Conservation (phyloP, 345 rosid species). For the Brassica rapa region DNA sequence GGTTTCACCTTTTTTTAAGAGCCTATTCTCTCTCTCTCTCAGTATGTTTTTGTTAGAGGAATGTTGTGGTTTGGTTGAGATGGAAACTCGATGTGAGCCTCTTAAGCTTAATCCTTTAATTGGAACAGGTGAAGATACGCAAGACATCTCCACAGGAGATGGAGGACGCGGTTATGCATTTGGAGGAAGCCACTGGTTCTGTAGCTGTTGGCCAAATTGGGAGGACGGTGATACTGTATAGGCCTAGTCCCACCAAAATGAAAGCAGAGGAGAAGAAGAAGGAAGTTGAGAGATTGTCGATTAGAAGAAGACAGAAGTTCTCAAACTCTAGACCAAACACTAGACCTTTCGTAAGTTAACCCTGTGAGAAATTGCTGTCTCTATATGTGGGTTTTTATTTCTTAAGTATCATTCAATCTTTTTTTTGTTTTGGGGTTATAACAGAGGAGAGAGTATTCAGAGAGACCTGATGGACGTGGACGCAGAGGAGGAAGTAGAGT, state of each 20-base stretch:
- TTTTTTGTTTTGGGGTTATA: not conserved
- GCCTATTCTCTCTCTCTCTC: not conserved
- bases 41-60: not conserved
- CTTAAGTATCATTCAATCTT: not conserved
- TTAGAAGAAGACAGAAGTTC: conserved; percentile 38
- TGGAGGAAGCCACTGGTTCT: conserved; percentile 77
- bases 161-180: conserved; percentile 63
- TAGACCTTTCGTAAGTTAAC: conserved; percentile 32
- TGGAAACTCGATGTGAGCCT: not conserved
- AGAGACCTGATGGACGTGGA: conserved; percentile 47
- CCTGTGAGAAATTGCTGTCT: not conserved
- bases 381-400: not conserved
- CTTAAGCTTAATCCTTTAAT: not conserved
- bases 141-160: conserved; percentile 83
- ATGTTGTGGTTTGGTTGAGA: conserved; percentile 15
- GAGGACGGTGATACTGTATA: conserved; percentile 74
- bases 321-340: conserved; percentile 24
- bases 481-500: conserved; percentile 50
- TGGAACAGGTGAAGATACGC: conserved; percentile 68
- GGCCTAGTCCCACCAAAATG: conserved; percentile 80
- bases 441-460: conserved; percentile 49
- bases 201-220: conserved; percentile 81
- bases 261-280: conserved; percentile 77
- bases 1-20: conserved; percentile 40
- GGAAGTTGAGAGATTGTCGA: conserved; percentile 49